These are phyloP conservation scores for Ilex asprella DNA, from an alignment of 257 asterid genomes.

Conservation along the genomic window DNA sequence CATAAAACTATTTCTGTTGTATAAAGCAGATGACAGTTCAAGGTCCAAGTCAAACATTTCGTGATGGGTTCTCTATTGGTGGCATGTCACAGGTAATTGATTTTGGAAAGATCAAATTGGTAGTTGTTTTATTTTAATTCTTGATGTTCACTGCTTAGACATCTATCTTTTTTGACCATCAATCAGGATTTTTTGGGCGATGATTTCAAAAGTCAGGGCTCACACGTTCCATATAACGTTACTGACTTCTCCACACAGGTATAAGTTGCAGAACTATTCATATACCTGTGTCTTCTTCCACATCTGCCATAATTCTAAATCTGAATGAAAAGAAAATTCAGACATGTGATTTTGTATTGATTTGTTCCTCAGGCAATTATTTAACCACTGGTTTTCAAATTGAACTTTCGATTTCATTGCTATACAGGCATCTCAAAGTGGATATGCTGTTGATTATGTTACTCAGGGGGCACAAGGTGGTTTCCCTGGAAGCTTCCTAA, in stretches of 20 bases:
- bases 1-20: not conserved
- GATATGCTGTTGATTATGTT: slow-evolving; percentile 73
- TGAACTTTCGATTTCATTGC: not conserved
- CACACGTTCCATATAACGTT: slow-evolving; percentile 87
- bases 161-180: not conserved
- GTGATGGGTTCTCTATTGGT: slow-evolving; percentile 85
- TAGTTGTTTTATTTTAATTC: not conserved
- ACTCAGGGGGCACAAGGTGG: slow-evolving; percentile 90
- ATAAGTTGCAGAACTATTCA: slow-evolving; percentile 6
- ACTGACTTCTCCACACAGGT: slow-evolving; percentile 93
- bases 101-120: slow-evolving; percentile 1
- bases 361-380: no score
- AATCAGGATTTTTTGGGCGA: slow-evolving; percentile 87
- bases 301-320: no score
- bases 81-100: slow-evolving; percentile 87
- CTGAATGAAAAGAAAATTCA: no score
- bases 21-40: slow-evolving; percentile 42
- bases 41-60: slow-evolving; percentile 68
- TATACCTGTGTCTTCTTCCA: not conserved
- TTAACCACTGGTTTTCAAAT: no score
- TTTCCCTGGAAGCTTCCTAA: slow-evolving; percentile 71
- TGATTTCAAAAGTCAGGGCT: slow-evolving; percentile 97
- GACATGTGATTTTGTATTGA: no score
- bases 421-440: slow-evolving; percentile 84
- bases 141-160: not conserved